phyloP scores from a whole-genome alignment of 2,329 filamentous ascomycete genomes.

The Plectosphaerella cucumerina region DNA sequence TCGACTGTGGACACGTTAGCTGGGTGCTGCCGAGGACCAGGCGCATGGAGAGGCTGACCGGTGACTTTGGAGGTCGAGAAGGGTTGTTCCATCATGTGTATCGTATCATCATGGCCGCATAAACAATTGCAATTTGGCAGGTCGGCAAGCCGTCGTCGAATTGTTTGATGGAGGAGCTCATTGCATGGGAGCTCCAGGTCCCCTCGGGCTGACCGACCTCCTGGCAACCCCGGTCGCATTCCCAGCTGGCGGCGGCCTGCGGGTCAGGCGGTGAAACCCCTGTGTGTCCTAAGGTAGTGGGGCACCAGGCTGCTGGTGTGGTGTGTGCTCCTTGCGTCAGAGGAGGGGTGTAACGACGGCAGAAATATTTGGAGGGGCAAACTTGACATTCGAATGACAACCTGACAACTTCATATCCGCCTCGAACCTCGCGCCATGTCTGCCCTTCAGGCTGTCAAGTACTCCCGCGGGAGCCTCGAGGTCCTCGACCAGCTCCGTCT shows the following conservation, averaged over 20 bases:
- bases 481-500: conserved; percentile 82
- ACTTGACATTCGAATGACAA: background rate
- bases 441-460: conserved; percentile 73
- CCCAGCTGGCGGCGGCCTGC: too few relatives aligned
- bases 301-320: too few relatives aligned
- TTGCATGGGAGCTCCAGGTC: too few relatives aligned
- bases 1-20: conserved; percentile 59
- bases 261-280: too few relatives aligned
- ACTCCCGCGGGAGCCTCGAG: conserved; percentile 65
- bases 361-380: conserved; percentile 16
- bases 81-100: conserved; percentile 58
- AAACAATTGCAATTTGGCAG: background rate
- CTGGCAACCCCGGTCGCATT: too few relatives aligned
- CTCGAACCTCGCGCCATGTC: conserved; percentile 33
- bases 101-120: conserved; percentile 3
- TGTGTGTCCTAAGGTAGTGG: too few relatives aligned
- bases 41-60: conserved; percentile 40
- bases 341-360: conserved; percentile 10
- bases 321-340: too few relatives aligned
- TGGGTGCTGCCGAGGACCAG: conserved; percentile 8
- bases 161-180: too few relatives aligned
- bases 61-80: conserved; percentile 74
- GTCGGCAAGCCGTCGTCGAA: too few relatives aligned
- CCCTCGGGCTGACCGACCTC: too few relatives aligned
- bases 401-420: background rate